Percentiles rank a stretch among this genome's conserved stretches.
Conservation (phyloP, 192 early-diverging fungal species). For the Coemansia furcata region DNA sequence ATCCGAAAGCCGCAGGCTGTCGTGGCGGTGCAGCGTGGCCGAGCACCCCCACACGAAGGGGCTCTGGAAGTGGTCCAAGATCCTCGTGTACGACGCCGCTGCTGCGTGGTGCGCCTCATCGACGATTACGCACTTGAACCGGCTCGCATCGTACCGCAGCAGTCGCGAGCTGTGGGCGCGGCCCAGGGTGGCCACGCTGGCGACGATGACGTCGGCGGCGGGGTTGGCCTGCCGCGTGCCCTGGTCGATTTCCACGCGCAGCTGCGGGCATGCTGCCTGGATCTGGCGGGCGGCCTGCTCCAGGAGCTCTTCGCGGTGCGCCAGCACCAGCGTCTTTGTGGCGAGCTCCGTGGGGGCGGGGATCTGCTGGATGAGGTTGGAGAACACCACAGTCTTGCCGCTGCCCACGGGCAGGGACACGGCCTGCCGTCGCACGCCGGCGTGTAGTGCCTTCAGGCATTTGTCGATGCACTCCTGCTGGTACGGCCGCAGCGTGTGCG, state of each 20-base stretch:
- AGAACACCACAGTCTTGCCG: constrained; percentile 90
- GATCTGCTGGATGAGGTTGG: constrained; percentile 73
- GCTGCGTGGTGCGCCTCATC: constrained; percentile 94
- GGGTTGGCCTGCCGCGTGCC: constrained; percentile 59
- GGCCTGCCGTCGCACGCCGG: constrained; percentile 69
- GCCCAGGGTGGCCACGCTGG: constrained; percentile 76
- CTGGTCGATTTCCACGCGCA: constrained; percentile 66
- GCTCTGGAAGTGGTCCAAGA: constrained; percentile 69
- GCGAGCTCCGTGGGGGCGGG: constrained; percentile 59
- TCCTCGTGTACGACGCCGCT: constrained; percentile 67
- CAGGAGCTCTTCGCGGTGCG: constrained; percentile 86
- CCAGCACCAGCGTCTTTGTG: constrained; percentile 79
- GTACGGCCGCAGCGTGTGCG: constrained; percentile 67
- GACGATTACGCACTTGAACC: constrained; percentile 88
- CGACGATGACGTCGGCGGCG: constrained; percentile 70
- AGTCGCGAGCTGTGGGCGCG: constrained; percentile 50
- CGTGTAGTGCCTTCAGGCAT: constrained; percentile 54
- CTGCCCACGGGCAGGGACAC: constrained; percentile 82
- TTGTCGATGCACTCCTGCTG: constrained; percentile 82
- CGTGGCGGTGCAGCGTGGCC: constrained; percentile 83
- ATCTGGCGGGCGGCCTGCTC: constrained; percentile 77
- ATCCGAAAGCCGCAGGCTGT: constrained; percentile 63
- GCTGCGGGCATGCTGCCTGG: constrained; percentile 54
- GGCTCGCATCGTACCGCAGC: constrained; percentile 62
- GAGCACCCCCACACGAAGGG: constrained; percentile 91